Percentiles rank a stretch among this genome's conserved stretches.
These are phyloP conservation scores for Metarhizium anisopliae DNA, from an alignment of 2,329 filamentous ascomycete species.

Conservation along the genomic window DNA sequence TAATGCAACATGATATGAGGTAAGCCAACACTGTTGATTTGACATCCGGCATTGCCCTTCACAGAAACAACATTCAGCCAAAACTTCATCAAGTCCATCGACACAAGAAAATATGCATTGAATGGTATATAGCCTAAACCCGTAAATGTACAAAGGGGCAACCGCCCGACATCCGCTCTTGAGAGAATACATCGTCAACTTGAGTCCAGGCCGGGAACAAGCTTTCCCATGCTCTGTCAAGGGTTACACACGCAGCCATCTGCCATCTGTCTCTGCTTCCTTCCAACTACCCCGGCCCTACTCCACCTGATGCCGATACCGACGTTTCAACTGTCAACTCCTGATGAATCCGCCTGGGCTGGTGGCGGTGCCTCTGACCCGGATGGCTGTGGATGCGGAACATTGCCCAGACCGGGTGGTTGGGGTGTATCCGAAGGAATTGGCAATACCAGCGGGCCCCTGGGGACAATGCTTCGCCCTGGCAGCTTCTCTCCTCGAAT, in stretches of 20 bases:
- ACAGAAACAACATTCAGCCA: neutral
- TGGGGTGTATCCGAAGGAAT: conserved; percentile 25
- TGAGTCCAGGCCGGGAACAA: neutral
- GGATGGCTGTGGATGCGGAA: conserved; percentile 22
- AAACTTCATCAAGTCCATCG: neutral
- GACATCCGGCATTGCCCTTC: neutral
- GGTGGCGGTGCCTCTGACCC: conserved; percentile 22
- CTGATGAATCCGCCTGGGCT: conserved; percentile 19
- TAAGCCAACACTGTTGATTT: too few relatives aligned
- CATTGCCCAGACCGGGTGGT: conserved; percentile 25
- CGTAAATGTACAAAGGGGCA: conserved; percentile 4
- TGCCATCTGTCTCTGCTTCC: neutral
- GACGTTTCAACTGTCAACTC: conserved; percentile 14
- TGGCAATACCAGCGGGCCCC: conserved; percentile 30
- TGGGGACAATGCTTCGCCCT: conserved; percentile 52
- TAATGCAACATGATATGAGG: too few relatives aligned
- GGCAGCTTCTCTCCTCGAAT: conserved; percentile 77
- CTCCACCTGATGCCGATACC: neutral
- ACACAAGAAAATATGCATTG: conserved; percentile 7
- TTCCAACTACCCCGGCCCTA: neutral
- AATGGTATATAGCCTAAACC: conserved; percentile 1
- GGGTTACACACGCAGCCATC: neutral
- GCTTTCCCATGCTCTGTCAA: neutral
- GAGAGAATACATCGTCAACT: neutral
- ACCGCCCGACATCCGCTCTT: neutral